phyloP scores from a whole-genome alignment of 2,329 filamentous ascomycete genomes.

The Paraphaeosphaeria minitans region DNA sequence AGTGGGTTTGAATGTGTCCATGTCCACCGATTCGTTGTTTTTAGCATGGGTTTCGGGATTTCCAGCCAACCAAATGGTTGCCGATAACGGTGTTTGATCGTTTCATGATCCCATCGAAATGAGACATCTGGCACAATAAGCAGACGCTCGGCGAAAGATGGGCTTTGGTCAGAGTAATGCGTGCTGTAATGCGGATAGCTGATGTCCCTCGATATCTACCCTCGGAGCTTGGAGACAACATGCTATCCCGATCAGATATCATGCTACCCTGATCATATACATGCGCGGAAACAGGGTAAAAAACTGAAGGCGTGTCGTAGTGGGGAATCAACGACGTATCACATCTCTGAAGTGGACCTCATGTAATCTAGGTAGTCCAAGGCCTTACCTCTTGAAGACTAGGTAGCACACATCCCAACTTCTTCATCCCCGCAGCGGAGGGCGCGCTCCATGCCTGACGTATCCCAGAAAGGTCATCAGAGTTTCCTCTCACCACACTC shows the following conservation, averaged over 20 bases:
- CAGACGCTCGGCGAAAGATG: too few relatives aligned
- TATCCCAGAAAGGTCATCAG: constrained; percentile 3
- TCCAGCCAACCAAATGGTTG: too few relatives aligned
- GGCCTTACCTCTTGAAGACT: background rate
- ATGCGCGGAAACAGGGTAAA: background rate
- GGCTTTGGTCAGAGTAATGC: background rate
- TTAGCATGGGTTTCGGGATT: too few relatives aligned
- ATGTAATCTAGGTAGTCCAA: background rate
- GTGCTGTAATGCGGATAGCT: background rate
- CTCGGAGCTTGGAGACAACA: background rate
- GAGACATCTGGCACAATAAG: too few relatives aligned
- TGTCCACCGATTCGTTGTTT: too few relatives aligned
- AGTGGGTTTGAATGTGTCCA: too few relatives aligned
- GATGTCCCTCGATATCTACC: background rate
- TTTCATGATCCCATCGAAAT: too few relatives aligned
- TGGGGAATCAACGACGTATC: background rate
- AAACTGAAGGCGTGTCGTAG: background rate
- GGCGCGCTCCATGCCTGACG: background rate
- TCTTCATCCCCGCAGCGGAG: constrained; percentile 7
- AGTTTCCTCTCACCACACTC: background rate
- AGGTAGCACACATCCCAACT: background rate
- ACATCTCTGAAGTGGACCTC: constrained; percentile 3
- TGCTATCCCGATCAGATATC: background rate
- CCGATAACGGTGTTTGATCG: too few relatives aligned
- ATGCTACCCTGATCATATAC: too few relatives aligned